Conservation (phyloP, 129 eudicot species). For the Solidago caesia region DNA sequence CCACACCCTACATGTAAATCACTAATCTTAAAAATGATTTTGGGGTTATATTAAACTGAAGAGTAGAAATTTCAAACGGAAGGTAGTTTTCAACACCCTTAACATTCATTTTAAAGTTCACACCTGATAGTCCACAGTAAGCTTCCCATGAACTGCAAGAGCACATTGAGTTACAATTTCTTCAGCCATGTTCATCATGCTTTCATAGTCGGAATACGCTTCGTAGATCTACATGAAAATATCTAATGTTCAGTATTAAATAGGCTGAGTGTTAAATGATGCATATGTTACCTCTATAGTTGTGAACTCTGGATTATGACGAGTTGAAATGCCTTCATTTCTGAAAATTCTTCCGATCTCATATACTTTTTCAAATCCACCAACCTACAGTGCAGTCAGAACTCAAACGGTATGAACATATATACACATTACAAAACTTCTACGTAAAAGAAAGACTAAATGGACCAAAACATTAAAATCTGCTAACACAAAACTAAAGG, state of each 20-base stretch:
- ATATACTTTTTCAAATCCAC: conserved; percentile 93
- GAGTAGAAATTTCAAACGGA: neutral
- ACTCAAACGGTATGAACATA: neutral
- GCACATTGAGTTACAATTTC: conserved; percentile 88
- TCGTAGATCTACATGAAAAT: conserved; percentile 63
- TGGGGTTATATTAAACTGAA: neutral
- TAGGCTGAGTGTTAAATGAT: neutral
- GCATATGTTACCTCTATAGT: conserved; percentile 75
- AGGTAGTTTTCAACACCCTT: neutral
- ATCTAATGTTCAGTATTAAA: neutral
- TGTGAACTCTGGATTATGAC: conserved; percentile 99
- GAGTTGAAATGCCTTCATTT: conserved; percentile 98
- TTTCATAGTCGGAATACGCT: conserved; percentile 96
- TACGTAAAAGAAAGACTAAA: neutral
- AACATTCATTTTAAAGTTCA: neutral
- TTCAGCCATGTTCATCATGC: conserved; percentile 98
- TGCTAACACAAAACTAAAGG: neutral
- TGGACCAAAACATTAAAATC: too few species aligned
- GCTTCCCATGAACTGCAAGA: conserved; percentile 87
- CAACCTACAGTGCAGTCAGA: conserved; percentile 55
- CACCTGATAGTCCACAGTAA: conserved; percentile 88
- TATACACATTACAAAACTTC: neutral
- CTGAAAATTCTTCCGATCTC: conserved; percentile 95
- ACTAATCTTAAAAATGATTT: conserved; percentile 5
- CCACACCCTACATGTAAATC: conserved; percentile 64